Conservation (phyloP, 257 asterid genomes). For the Penstemon eatonii region DNA sequence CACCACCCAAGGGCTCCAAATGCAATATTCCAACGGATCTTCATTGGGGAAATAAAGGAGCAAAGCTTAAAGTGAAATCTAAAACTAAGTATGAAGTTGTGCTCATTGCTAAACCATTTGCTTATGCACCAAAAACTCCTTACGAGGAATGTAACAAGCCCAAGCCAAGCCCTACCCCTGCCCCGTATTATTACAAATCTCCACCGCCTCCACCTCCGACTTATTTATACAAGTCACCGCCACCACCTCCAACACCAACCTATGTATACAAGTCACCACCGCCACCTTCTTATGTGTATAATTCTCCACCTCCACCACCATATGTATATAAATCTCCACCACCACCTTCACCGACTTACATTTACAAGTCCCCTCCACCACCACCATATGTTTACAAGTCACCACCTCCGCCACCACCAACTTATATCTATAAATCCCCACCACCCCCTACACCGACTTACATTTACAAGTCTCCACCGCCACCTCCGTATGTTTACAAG, state of each 20-base stretch:
- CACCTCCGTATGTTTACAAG: conserved; percentile 17
- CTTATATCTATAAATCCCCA: conserved; percentile 29
- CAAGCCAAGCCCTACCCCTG: conserved; percentile 46
- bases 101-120: conserved; percentile 63
- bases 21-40: conserved; percentile 54
- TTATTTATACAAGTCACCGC: conserved; percentile 40
- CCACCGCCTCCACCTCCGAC: conserved; percentile 54
- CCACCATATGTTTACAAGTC: conserved; percentile 22
- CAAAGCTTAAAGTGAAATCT: conserved; percentile 56
- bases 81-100: conserved; percentile 62
- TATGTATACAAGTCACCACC: conserved; percentile 37
- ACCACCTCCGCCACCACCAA: conserved; percentile 20
- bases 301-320: conserved; percentile 27
- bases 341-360: conserved; percentile 21
- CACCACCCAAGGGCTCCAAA: conserved; percentile 61
- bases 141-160: conserved; percentile 50
- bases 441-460: conserved; percentile 30
- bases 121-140: conserved; percentile 67
- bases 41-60: conserved; percentile 64
- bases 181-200: conserved; percentile 58
- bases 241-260: conserved; percentile 34
- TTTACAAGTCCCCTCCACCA: conserved; percentile 36
- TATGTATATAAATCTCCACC: conserved; percentile 36
- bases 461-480: conserved; percentile 33
- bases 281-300: conserved; percentile 20